Percentiles rank a stretch among this genome's conserved stretches.
Evolutionary conservation across 1,139 yeast genomes (phyloP).

Genomic region (Wickerhamiella pararugosa): DNA sequence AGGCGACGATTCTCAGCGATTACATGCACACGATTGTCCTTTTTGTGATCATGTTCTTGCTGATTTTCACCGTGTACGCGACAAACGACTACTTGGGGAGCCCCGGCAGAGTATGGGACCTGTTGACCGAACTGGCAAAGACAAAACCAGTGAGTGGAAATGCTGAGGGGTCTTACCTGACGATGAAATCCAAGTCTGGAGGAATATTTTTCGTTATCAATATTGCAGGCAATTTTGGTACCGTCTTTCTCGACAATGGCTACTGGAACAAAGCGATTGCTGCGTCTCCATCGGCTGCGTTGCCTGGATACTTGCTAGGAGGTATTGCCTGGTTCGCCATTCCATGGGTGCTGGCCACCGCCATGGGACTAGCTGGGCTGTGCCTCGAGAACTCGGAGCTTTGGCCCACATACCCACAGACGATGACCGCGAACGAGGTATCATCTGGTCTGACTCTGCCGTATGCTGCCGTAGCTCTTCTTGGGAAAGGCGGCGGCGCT

Average conservation of each 20-base stretch:
- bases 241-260: conserved; percentile 78
- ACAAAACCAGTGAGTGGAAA: conserved; percentile 56
- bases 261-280: conserved; percentile 85
- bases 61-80: conserved; percentile 31
- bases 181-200: conserved; percentile 60
- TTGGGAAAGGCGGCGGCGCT: conserved; percentile 80
- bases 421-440: conserved; percentile 50
- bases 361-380: conserved; percentile 70
- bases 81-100: conserved; percentile 51
- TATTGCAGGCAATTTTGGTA: conserved; percentile 76
- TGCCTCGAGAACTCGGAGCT: conserved; percentile 49
- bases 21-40: conserved; percentile 53
- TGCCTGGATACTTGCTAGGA: conserved; percentile 83
- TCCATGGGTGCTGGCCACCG: conserved; percentile 68
- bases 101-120: conserved; percentile 66
- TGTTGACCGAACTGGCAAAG: conserved; percentile 41
- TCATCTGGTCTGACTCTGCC: conserved; percentile 74
- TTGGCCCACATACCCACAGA: conserved; percentile 66
- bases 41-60: conserved; percentile 27
- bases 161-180: conserved; percentile 56
- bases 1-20: conserved; percentile 81
- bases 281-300: conserved; percentile 66
- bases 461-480: conserved; percentile 67
- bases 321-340: conserved; percentile 90
- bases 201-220: conserved; percentile 76